Percentiles rank a stretch among this genome's conserved stretches.
phyloP scores from a whole-genome alignment of 2,329 filamentous ascomycete genomes.

The Stylonectria norvegica region DNA sequence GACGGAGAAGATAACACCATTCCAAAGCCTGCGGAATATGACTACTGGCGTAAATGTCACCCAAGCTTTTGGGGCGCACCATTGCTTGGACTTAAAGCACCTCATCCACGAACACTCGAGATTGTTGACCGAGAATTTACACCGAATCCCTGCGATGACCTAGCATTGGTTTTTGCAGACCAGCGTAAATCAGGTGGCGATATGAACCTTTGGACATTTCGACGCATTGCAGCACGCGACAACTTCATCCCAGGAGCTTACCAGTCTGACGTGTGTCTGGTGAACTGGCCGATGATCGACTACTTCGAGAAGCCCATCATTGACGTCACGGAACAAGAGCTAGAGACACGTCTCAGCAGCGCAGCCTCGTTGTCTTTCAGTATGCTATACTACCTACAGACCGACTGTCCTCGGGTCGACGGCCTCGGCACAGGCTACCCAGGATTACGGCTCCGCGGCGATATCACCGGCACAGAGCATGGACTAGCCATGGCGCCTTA shows the following conservation, averaged over 20 bases:
- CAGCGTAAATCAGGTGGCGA: slow-evolving; percentile 26
- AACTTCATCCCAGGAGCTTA: slow-evolving; percentile 24
- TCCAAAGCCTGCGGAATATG: slow-evolving; percentile 18
- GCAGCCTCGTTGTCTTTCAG: slow-evolving; percentile 25
- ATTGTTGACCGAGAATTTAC: slow-evolving; percentile 28
- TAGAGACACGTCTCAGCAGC: slow-evolving; percentile 12
- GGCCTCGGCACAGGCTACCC: slow-evolving; percentile 23
- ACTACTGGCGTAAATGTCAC: slow-evolving; percentile 22
- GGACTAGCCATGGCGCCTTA: slow-evolving; percentile 29
- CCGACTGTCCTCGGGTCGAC: slow-evolving; percentile 25
- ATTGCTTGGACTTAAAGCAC: slow-evolving; percentile 21
- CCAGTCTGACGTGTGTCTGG: slow-evolving; percentile 25
- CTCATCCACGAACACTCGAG: slow-evolving; percentile 26
- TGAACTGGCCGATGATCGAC: slow-evolving; percentile 31
- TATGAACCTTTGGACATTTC: slow-evolving; percentile 29
- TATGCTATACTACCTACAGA: slow-evolving; percentile 29
- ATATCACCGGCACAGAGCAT: slow-evolving; percentile 26
- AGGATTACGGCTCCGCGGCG: slow-evolving; percentile 24
- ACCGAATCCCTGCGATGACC: slow-evolving; percentile 25
- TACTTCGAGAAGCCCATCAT: slow-evolving; percentile 30
- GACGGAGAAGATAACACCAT: slow-evolving; percentile 26
- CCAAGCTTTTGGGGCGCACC: slow-evolving; percentile 28
- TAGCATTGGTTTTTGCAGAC: slow-evolving; percentile 20
- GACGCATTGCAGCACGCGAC: slow-evolving; percentile 22
- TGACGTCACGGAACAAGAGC: slow-evolving; percentile 18